Evolutionary conservation across 2,329 filamentous ascomycete genomes (phyloP), one percentile per base, ranked within the genome.

Genomic region (Fusarium ambrosium): DNA sequence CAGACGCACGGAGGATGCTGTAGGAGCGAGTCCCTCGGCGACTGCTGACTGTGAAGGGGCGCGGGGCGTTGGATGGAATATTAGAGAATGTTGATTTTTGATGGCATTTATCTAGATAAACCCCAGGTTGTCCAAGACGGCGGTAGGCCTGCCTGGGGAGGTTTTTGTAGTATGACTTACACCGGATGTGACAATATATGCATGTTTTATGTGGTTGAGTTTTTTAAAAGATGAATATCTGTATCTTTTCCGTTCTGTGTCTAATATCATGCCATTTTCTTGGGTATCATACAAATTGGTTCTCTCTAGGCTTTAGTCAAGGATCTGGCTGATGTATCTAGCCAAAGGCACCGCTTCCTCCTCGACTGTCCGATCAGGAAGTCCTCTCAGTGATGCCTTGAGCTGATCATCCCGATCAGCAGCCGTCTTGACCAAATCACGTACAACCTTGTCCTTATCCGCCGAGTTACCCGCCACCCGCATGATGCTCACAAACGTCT

Each of bases 301-400:
- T 29, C 22, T 63, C 22, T 48, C 27, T 45, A 59, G 9, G 8
- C 4, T 7, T 64, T 51, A 79, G 32, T 66, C 69, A 1, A 87
- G 75, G 29, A 89, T 63, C 37, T 84, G 82, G 56, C 71, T 77
- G 63, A 89, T 81, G 78, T 89, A 90, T 6, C 66, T 77, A 37
- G 83, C 82, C 72, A 90, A 72, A 2, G 81, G 82, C 39, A 87
- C 87, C 1, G 86, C 85, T 76, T 90, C 88, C 61, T 89, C 87
- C 20, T 87, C 85, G 0, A 88, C 81, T 3, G 86, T 89, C 60
- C 87, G 81, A 29, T 89, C 84, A 0, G 87, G 88, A 69, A 90
- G 71, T 11, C 67, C 82, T 61, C 77, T 73, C 24, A 90, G 78
- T 6, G 84, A 83, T 1, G 73, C 75, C 43, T 78, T 80, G 27